These are phyloP conservation scores for Alternaria atra DNA, from an alignment of 2,329 filamentous ascomycete species.

Conservation along the genomic window DNA sequence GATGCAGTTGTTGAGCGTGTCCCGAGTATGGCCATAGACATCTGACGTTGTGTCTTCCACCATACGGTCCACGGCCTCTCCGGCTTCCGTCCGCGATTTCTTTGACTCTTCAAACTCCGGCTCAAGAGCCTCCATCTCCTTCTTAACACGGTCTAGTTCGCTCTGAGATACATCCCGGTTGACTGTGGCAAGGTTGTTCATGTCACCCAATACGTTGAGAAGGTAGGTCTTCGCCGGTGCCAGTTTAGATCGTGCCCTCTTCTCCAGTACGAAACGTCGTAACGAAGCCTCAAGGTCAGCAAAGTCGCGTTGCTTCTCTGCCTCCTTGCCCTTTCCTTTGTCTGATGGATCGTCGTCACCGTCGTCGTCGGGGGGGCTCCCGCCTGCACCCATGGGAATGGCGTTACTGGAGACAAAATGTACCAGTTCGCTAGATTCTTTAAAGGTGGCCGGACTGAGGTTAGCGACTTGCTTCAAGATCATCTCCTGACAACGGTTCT, in stretches of 20 bases:
- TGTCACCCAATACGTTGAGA: slow-evolving; percentile 88
- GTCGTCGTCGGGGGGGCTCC: slow-evolving; percentile 48
- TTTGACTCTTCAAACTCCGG: slow-evolving; percentile 85
- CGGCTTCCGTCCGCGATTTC: slow-evolving; percentile 80
- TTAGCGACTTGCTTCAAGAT: slow-evolving; percentile 88
- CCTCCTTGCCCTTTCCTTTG: slow-evolving; percentile 71
- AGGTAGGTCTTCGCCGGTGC: slow-evolving; percentile 96
- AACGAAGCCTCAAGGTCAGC: slow-evolving; percentile 88
- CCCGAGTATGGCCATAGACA: slow-evolving; percentile 84
- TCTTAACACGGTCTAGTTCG: slow-evolving; percentile 83
- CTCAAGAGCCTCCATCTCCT: slow-evolving; percentile 82
- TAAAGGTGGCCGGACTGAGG: slow-evolving; percentile 91
- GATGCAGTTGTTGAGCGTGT: slow-evolving; percentile 79
- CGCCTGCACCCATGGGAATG: slow-evolving; percentile 71
- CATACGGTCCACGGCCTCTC: slow-evolving; percentile 79
- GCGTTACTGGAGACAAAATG: slow-evolving; percentile 99
- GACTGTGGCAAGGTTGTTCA: slow-evolving; percentile 82
- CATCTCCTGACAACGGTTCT: slow-evolving; percentile 88
- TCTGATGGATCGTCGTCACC: slow-evolving; percentile 57
- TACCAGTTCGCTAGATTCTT: slow-evolving; percentile 90
- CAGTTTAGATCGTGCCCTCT: slow-evolving; percentile 92
- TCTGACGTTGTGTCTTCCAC: slow-evolving; percentile 87
- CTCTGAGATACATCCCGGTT: slow-evolving; percentile 87
- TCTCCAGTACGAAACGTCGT: slow-evolving; percentile 92
- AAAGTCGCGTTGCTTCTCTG: slow-evolving; percentile 89